Evolutionary conservation across 2,329 filamentous ascomycete species (phyloP).

Genomic region (Nannizzia gypsea): DNA sequence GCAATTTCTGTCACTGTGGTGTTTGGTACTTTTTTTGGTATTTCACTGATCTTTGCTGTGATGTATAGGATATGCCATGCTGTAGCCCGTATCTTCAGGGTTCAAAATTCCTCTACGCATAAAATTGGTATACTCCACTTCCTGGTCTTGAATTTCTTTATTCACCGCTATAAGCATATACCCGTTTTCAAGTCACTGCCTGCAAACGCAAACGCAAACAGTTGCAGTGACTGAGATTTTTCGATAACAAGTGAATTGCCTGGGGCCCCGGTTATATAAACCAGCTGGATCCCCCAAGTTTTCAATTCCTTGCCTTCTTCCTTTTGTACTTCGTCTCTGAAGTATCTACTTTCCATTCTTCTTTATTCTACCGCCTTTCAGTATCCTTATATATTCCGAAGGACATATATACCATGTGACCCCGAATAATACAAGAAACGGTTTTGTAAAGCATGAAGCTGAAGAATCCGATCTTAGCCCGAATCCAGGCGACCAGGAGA

Average conservation of each 20-base stretch:
- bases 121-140: neutral
- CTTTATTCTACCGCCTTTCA: too few species aligned
- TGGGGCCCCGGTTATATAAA: neutral
- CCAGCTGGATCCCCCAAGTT: neutral
- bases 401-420: too few species aligned
- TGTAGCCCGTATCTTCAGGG: neutral
- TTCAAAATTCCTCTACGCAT: neutral
- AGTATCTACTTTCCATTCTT: too few species aligned
- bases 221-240: neutral
- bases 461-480: too few species aligned
- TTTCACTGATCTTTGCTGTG: neutral
- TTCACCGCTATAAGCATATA: neutral
- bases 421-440: too few species aligned
- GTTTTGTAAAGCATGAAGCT: too few species aligned
- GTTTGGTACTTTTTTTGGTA: neutral
- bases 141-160: neutral
- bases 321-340: neutral
- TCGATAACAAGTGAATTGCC: neutral
- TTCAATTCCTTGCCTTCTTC: neutral
- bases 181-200: neutral
- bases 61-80: neutral
- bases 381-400: too few species aligned
- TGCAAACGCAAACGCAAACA: too few species aligned
- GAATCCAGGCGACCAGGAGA: too few species aligned
- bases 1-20: neutral